Evolutionary conservation across 2,329 filamentous ascomycete species (phyloP).

Genomic region (Leptographium radiaticola): DNA sequence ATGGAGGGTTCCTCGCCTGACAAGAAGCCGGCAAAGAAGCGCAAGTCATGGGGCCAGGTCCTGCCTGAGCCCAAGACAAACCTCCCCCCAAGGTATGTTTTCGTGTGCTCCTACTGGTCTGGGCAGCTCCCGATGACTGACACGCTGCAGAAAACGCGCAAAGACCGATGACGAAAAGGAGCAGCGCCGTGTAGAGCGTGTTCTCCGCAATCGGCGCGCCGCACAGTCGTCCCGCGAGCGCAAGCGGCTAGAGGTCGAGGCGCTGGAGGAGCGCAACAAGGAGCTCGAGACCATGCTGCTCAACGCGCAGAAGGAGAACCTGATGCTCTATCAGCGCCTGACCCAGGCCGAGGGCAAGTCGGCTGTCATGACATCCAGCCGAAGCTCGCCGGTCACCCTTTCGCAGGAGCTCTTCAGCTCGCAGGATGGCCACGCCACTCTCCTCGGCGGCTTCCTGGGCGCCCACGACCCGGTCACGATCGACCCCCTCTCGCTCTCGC

Average conservation of each 20-base stretch:
- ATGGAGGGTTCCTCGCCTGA: conserved; percentile 21
- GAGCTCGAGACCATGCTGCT: conserved; percentile 50
- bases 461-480: conserved; percentile 32
- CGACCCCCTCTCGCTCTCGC: conserved; percentile 49
- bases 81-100: conserved; percentile 62
- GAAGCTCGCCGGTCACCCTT: conserved; percentile 35
- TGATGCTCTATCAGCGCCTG: conserved; percentile 35
- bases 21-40: conserved; percentile 77
- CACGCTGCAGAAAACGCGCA: conserved; percentile 62
- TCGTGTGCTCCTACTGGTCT: too few species aligned
- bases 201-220: conserved; percentile 88
- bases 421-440: conserved; percentile 23
- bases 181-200: conserved; percentile 90
- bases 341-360: conserved; percentile 32
- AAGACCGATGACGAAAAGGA: conserved; percentile 99
- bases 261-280: conserved; percentile 62
- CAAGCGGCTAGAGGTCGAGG: conserved; percentile 79
- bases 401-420: conserved; percentile 46
- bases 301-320: conserved; percentile 24
- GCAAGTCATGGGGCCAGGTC: conserved; percentile 98
- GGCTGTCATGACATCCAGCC: conserved; percentile 25
- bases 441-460: conserved; percentile 28
- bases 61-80: conserved; percentile 94
- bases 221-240: conserved; percentile 94
- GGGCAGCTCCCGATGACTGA: background rate